These are phyloP conservation scores for Acanthamoeba lenticulata DNA, from an alignment of 208 protist species.

Conservation along the genomic window DNA sequence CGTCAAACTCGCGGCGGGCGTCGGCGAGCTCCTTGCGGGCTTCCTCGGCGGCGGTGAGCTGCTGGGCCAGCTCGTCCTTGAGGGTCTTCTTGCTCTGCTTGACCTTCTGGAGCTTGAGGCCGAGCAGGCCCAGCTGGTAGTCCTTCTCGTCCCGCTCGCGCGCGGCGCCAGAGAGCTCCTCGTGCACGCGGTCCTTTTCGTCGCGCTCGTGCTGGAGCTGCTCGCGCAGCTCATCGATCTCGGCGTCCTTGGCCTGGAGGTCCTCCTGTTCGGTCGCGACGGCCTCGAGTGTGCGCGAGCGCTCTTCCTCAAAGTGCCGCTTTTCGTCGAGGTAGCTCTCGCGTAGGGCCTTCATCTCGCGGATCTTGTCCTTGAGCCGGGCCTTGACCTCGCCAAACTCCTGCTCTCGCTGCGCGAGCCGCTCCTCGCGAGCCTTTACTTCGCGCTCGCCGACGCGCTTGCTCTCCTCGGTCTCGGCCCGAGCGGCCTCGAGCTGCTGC, in stretches of 20 bases:
- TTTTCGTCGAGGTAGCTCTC: conserved; percentile 30
- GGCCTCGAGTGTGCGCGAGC: background rate
- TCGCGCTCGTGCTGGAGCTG: background rate
- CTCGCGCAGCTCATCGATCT: background rate
- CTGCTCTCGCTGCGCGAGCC: background rate
- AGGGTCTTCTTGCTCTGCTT: background rate
- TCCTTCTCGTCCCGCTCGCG: conserved; percentile 13
- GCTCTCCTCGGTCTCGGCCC: background rate
- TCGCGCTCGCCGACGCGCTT: background rate
- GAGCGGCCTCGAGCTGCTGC: background rate
- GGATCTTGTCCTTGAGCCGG: background rate
- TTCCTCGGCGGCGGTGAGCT: background rate
- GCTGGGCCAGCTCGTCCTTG: background rate
- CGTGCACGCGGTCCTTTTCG: background rate
- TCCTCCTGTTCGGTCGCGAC: background rate
- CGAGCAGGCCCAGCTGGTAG: background rate
- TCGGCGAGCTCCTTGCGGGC: background rate
- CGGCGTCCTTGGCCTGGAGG: background rate
- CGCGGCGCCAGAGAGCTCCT: background rate
- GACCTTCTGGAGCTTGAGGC: background rate
- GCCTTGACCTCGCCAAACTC: background rate
- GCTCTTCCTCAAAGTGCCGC: conserved; percentile 17
- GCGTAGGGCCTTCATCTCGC: background rate
- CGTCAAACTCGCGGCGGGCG: background rate
- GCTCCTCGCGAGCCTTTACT: background rate